phyloP scores from a whole-genome alignment of 768 basidiomycete genomes.

The Pholiota microspora region DNA sequence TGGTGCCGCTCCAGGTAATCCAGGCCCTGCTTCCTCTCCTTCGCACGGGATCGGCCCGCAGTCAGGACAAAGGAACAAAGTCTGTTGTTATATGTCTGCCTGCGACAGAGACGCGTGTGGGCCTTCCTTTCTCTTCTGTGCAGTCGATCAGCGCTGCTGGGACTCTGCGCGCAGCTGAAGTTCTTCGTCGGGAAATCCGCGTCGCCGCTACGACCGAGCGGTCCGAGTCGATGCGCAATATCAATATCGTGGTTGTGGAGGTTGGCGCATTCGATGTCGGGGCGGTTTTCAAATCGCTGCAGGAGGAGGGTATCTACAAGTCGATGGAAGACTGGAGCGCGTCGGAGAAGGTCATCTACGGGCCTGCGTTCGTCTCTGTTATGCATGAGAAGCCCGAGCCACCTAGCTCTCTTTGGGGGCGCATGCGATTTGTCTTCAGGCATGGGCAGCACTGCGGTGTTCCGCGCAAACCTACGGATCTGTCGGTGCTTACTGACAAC shows the following conservation, averaged over 20 bases:
- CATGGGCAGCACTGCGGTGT: slow-evolving; percentile 37
- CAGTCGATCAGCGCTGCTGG: slow-evolving; percentile 77
- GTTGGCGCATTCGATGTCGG: slow-evolving; percentile 58
- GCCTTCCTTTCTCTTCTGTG: slow-evolving; percentile 65
- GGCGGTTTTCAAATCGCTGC: slow-evolving; percentile 17
- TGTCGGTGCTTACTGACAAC: slow-evolving; percentile 55
- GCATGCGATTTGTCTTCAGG: slow-evolving; percentile 32
- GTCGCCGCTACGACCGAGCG: slow-evolving; percentile 53
- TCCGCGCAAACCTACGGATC: slow-evolving; percentile 53
- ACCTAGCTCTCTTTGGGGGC: slow-evolving; percentile 23
- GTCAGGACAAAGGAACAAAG: slow-evolving; percentile 50
- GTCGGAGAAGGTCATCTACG: slow-evolving; percentile 72
- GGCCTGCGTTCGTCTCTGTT: slow-evolving; percentile 59
- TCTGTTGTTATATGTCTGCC: slow-evolving; percentile 76
- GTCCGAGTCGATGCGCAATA: slow-evolving; percentile 59
- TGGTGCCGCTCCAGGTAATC: slow-evolving; percentile 74
- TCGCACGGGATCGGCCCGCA: slow-evolving; percentile 59
- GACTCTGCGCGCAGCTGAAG: slow-evolving; percentile 67
- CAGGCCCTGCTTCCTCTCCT: slow-evolving; percentile 77
- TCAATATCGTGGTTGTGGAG: slow-evolving; percentile 70
- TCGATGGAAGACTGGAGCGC: slow-evolving; percentile 72
- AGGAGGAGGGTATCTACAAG: slow-evolving; percentile 38
- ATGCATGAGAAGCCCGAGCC: slow-evolving; percentile 30
- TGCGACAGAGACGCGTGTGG: slow-evolving; percentile 67
- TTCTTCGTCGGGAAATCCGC: slow-evolving; percentile 71